Evolutionary conservation across 805 yeast species (phyloP), one percentile per base, ranked within the genome.

Genomic region (Lipomyces mesembrius): DNA sequence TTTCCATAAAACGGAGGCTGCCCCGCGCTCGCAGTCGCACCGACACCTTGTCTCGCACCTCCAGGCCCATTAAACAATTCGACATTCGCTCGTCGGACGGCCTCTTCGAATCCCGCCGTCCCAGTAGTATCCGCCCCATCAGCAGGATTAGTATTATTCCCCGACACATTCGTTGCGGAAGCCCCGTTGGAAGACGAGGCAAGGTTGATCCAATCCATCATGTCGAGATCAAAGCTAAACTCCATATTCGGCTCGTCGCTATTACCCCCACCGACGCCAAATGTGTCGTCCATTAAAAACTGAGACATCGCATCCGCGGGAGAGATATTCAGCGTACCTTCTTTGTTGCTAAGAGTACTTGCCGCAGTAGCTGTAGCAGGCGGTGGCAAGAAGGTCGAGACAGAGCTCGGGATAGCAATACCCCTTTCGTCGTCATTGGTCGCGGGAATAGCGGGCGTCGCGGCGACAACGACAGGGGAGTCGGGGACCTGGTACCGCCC

Each of bases 221-320:
- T 68, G 55, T 68, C 71, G 20, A 68, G 43, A 60, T 68, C 71
- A 60, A 68, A 68, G 9, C 61, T 59, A 46, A 68, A 68, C 22
- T 68, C 71, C 61, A 62, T 63, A 20, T 62, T 60, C 27, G 60
- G 59, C 22, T 68, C 64, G 17, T 57, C 67, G 46, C 53, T 51
- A 6, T 34, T 22, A 12, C 68, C 70, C 2, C 60, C 66, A 20
- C 70, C 66, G 17, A 68, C 70, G 2, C 58, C 62, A 51, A 68
- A 62, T 20, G 70, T 68, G 46, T 68, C 71, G 49, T 68, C 71
- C 71, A 68, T 68, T 35, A 68, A 54, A 43, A 68, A 68, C 63
- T 68, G 71, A 20, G 71, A 68, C 71, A 68, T 68, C 22, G 71
- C 71, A 27, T 68, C 71, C 37, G 71, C 71, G 2, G 71, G 71